phyloP scores from a whole-genome alignment of 2,329 filamentous ascomycete species.

The Clonostachys rhizophaga region DNA sequence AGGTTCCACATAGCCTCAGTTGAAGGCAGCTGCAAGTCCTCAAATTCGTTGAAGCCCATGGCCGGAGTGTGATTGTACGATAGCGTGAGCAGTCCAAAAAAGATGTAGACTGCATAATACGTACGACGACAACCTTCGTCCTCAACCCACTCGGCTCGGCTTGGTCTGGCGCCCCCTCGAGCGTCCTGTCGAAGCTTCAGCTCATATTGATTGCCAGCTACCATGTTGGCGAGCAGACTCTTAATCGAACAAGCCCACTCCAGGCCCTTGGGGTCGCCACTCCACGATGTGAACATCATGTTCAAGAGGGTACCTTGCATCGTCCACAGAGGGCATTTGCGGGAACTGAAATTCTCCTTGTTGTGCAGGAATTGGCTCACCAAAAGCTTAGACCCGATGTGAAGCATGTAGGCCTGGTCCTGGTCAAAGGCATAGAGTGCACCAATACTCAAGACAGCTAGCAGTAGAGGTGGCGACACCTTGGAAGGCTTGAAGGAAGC shows the following conservation, averaged over 20 bases:
- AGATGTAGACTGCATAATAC: conserved; percentile 98
- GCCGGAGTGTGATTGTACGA: conserved; percentile 98
- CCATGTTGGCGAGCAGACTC: conserved; percentile 97
- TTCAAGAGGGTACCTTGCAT: conserved; percentile 97
- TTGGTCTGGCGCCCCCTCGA: conserved; percentile 70
- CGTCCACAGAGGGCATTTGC: conserved; percentile 95
- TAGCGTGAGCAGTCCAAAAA: conserved; percentile 91
- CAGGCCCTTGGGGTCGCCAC: conserved; percentile 91
- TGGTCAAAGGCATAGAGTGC: conserved; percentile 96
- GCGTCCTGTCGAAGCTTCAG: conserved; percentile 89
- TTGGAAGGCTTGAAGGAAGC: conserved; percentile 81
- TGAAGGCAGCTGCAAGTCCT: conserved; percentile 85
- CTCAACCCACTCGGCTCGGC: conserved; percentile 87
- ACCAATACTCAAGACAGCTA: conserved; percentile 91
- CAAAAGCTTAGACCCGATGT: conserved; percentile 95
- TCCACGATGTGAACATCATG: conserved; percentile 99
- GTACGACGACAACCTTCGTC: conserved; percentile 95
- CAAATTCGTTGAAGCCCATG: conserved; percentile 98
- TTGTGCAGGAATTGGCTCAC: conserved; percentile 97
- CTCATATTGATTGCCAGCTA: conserved; percentile 94
- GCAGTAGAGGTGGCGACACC: conserved; percentile 75
- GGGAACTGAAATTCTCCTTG: conserved; percentile 97
- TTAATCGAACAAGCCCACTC: conserved; percentile 99
- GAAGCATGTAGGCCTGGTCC: conserved; percentile 93
- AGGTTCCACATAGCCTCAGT: conserved; percentile 94